A percentile compares a stretch with the other conserved stretches of the same genome.
Conservation (phyloP, 2,329 filamentous ascomycete genomes). For the Aspergillus sp. region DNA sequence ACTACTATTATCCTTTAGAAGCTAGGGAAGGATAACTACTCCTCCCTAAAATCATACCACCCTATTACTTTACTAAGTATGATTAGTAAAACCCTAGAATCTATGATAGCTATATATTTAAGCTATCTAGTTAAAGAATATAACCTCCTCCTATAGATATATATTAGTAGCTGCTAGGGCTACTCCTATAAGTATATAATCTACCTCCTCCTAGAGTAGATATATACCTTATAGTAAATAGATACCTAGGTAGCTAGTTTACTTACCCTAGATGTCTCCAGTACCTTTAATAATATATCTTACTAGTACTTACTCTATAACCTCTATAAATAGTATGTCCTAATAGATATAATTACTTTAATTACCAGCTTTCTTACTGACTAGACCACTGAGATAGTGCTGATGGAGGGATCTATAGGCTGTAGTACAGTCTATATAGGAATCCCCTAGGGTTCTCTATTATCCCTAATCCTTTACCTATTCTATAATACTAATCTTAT, state of each 20-base stretch:
- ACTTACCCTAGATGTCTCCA: too few relatives aligned
- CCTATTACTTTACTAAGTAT: conserved; percentile 13
- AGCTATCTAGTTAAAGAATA: conserved; percentile 10
- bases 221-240: conserved; percentile 1
- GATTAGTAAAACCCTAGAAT: conserved; percentile 13
- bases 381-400: conserved; percentile 1
- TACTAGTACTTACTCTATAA: too few relatives aligned
- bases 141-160: neutral
- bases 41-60: conserved; percentile 10
- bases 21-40: conserved; percentile 15
- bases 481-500: conserved; percentile 22
- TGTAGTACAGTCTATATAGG: neutral
- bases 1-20: conserved; percentile 12
- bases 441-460: conserved; percentile 7
- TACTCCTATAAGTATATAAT: conserved; percentile 1
- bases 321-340: too few relatives aligned
- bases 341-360: conserved; percentile 13
- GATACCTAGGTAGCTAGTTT: neutral
- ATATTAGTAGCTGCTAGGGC: conserved; percentile 1
- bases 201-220: conserved; percentile 1
- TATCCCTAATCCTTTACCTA: conserved; percentile 21
- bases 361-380: conserved; percentile 10
- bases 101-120: conserved; percentile 10
- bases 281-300: too few relatives aligned
- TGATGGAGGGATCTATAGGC: neutral